Percentiles rank a stretch among this genome's conserved stretches.
Evolutionary conservation across 345 rosid genomes (phyloP).

Genomic region (Corchorus capsularis): DNA sequence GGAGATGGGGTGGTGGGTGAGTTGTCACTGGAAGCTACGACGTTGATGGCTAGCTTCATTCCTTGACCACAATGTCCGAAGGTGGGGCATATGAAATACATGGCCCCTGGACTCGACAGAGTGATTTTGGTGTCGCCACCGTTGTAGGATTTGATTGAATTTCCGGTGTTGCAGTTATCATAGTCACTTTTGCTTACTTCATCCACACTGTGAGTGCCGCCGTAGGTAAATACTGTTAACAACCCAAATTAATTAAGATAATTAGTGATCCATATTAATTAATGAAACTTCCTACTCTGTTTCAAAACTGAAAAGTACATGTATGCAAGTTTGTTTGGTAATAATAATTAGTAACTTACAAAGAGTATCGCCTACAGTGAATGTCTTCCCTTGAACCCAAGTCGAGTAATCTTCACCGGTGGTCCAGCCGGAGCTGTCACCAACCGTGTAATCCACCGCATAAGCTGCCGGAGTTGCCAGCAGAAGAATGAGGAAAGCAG

Average conservation of each 20-base stretch:
- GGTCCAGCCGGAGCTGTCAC: constrained; percentile 47
- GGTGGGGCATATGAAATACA: constrained; percentile 58
- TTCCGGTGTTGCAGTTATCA: constrained; percentile 34
- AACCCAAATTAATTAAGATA: not conserved
- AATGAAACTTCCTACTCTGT: not conserved
- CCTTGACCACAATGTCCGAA: constrained; percentile 43
- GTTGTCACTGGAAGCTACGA: constrained; percentile 30
- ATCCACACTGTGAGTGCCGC: constrained; percentile 32
- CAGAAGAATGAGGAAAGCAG: constrained; percentile 34
- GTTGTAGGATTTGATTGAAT: constrained; percentile 21
- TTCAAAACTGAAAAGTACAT: not conserved
- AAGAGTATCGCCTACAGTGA: constrained; percentile 46
- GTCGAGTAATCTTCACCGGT: constrained; percentile 20
- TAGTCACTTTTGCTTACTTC: constrained; percentile 38
- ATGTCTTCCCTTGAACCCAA: constrained; percentile 46
- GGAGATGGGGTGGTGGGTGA: constrained; percentile 19
- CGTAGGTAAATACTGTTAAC: constrained; percentile 45
- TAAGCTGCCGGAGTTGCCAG: constrained; percentile 38
- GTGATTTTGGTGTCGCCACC: constrained; percentile 37
- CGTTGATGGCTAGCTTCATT: constrained; percentile 54
- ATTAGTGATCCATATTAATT: not conserved
- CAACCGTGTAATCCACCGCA: constrained; percentile 39
- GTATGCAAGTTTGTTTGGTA: not conserved
- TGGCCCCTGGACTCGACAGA: constrained; percentile 29
- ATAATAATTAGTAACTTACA: constrained; percentile 25